phyloP scores from a whole-genome alignment of 805 yeast genomes.

The Hanseniaspora lachancei region DNA sequence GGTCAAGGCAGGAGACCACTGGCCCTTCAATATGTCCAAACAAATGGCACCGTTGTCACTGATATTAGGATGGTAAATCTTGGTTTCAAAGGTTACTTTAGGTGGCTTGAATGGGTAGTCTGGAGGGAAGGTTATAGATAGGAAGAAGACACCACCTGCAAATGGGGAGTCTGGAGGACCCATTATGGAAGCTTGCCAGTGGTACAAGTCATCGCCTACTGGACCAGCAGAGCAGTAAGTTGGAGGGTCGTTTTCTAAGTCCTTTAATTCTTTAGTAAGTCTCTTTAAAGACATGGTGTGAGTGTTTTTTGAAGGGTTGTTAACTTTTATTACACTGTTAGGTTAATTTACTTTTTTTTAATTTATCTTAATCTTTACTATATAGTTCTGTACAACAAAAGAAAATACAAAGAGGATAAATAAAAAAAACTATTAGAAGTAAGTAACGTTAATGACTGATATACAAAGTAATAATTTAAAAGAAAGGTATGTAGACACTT shows the following conservation, averaged over 20 bases:
- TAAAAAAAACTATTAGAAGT: too few relatives aligned
- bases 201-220: slow-evolving; percentile 92
- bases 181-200: slow-evolving; percentile 99
- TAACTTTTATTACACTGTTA: too few relatives aligned
- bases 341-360: too few relatives aligned
- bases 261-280: slow-evolving; percentile 88
- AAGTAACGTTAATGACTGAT: too few relatives aligned
- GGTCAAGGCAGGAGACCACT: slow-evolving; percentile 98
- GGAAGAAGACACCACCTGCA: slow-evolving; percentile 87
- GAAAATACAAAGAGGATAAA: too few relatives aligned
- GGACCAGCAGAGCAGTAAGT: slow-evolving; percentile 99
- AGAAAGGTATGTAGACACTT: too few relatives aligned
- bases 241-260: slow-evolving; percentile 96
- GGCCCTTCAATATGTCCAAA: slow-evolving; percentile 90
- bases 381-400: too few relatives aligned
- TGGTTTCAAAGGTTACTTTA: slow-evolving; percentile 80
- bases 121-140: slow-evolving; percentile 94
- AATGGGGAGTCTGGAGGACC: slow-evolving; percentile 93
- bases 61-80: slow-evolving; percentile 95
- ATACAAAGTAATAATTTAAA: too few relatives aligned
- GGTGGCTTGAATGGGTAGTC: slow-evolving; percentile 99
- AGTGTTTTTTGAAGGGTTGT: not conserved
- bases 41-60: slow-evolving; percentile 93
- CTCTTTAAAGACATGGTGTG: slow-evolving; percentile 74
- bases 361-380: too few relatives aligned